Conservation (phyloP, 2,329 filamentous ascomycete species). For the Pleomassaria siparia region DNA sequence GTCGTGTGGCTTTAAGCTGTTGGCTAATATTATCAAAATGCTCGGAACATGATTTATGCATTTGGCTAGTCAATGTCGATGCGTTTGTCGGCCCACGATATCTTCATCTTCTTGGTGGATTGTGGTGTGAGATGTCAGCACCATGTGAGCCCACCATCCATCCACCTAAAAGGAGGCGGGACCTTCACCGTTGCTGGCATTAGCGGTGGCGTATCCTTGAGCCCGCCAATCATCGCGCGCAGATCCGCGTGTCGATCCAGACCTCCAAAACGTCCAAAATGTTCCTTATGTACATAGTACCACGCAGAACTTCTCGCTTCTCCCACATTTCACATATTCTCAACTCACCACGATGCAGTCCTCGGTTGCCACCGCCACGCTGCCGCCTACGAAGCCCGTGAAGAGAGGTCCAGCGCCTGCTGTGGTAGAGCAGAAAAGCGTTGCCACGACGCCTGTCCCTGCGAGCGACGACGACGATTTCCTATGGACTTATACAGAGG, state of each 20-base stretch:
- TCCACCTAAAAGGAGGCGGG: not conserved
- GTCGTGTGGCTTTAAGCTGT: too few relatives aligned
- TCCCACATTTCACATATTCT: not conserved
- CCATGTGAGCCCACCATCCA: too few relatives aligned
- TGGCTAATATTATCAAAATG: too few relatives aligned
- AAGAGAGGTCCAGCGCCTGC: constrained; percentile 26
- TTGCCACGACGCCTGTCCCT: constrained; percentile 1
- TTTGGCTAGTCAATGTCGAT: too few relatives aligned
- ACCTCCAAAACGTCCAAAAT: not conserved
- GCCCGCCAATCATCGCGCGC: not conserved
- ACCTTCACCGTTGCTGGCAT: not conserved
- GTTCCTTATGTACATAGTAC: not conserved
- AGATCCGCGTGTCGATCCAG: not conserved
- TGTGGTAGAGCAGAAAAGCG: constrained; percentile 15
- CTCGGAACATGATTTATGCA: too few relatives aligned
- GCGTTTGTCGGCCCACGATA: too few relatives aligned
- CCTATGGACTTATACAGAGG: constrained; percentile 99
- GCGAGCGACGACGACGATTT: constrained; percentile 61
- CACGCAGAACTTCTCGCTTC: not conserved
- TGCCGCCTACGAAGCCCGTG: constrained; percentile 25
- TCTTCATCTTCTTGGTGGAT: too few relatives aligned
- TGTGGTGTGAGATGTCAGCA: constrained; percentile 3
- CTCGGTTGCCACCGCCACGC: constrained; percentile 39
- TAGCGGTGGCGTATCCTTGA: not conserved
- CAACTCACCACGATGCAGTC: constrained; percentile 32